Percentiles rank a stretch among this genome's conserved stretches.
Conservation (phyloP, 768 basidiomycete genomes). For the Hysterangium stoloniferum region DNA sequence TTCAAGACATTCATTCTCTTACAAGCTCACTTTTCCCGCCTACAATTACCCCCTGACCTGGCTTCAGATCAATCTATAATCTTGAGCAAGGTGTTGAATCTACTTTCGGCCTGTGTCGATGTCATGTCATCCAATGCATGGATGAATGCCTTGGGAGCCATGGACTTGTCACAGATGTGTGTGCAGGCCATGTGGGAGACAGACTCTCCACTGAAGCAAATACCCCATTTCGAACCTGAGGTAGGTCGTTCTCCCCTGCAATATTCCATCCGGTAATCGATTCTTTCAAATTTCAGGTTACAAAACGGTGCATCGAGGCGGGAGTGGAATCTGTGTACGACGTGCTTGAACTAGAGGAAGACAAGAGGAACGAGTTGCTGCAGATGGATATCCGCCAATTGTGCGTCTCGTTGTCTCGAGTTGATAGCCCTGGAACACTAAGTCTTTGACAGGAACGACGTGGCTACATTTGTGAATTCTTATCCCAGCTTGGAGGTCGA, state of each 20-base stretch:
- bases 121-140: slow-evolving; percentile 97
- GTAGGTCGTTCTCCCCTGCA: slow-evolving; percentile 32
- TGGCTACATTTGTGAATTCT: slow-evolving; percentile 92
- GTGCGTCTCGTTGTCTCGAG: slow-evolving; percentile 40
- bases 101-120: slow-evolving; percentile 91
- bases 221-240: slow-evolving; percentile 92
- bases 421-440: slow-evolving; percentile 15
- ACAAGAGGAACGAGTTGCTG: slow-evolving; percentile 70
- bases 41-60: slow-evolving; percentile 88
- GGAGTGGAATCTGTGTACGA: slow-evolving; percentile 90
- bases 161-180: slow-evolving; percentile 99
- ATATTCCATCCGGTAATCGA: not conserved
- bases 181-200: slow-evolving; percentile 98
- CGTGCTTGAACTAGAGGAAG: slow-evolving; percentile 97
- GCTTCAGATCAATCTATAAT: slow-evolving; percentile 86
- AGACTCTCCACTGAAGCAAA: slow-evolving; percentile 90
- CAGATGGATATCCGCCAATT: slow-evolving; percentile 83
- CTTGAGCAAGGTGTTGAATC: slow-evolving; percentile 82
- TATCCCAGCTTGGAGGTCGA: slow-evolving; percentile 94
- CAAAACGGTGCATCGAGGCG: slow-evolving; percentile 78
- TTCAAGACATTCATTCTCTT: slow-evolving; percentile 98
- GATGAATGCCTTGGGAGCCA: slow-evolving; percentile 89
- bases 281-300: slow-evolving; percentile 37
- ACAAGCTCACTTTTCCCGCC: slow-evolving; percentile 93
- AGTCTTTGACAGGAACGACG: slow-evolving; percentile 61